Conservation (phyloP, 2,329 filamentous ascomycete species). For the Paramyrothecium roridum region DNA sequence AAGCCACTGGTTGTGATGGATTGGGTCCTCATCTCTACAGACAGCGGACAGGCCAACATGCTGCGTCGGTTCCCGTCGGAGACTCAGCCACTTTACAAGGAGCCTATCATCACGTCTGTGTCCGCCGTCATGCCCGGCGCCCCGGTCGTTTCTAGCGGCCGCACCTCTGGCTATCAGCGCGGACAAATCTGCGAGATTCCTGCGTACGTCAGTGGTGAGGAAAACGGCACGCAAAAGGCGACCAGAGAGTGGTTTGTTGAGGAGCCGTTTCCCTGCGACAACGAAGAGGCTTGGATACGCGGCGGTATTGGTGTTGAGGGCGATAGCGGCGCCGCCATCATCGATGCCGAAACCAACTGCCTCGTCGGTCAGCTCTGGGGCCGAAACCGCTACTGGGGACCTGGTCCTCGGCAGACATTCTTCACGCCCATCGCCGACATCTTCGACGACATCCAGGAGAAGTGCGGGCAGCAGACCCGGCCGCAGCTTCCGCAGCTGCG, state of each 20-base stretch:
- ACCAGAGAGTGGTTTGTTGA: slow-evolving; percentile 45
- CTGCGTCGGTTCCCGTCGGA: slow-evolving; percentile 36
- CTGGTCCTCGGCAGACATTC: slow-evolving; percentile 36
- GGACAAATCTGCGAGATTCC: slow-evolving; percentile 41
- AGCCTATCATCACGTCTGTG: slow-evolving; percentile 27
- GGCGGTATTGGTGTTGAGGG: slow-evolving; percentile 42
- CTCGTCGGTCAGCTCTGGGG: slow-evolving; percentile 43
- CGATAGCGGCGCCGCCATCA: slow-evolving; percentile 40
- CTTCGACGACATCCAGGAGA: slow-evolving; percentile 43
- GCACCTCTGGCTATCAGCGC: slow-evolving; percentile 39
- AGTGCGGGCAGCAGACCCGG: slow-evolving; percentile 33
- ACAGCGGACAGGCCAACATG: slow-evolving; percentile 33
- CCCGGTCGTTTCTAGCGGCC: slow-evolving; percentile 34
- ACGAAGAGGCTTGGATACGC: slow-evolving; percentile 41
- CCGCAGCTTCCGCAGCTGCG: slow-evolving; percentile 37
- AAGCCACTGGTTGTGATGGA: slow-evolving; percentile 39
- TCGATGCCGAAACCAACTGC: slow-evolving; percentile 34
- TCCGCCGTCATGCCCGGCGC: slow-evolving; percentile 29
- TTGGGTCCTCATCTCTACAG: slow-evolving; percentile 37
- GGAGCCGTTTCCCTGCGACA: slow-evolving; percentile 30
- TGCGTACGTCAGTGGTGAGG: slow-evolving; percentile 34
- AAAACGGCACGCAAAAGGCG: slow-evolving; percentile 37
- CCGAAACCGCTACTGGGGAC: slow-evolving; percentile 38
- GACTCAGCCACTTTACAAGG: slow-evolving; percentile 23
- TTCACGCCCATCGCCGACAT: slow-evolving; percentile 42